These are phyloP conservation scores for Amanita thiersii DNA, from an alignment of 768 basidiomycete species.

Conservation along the genomic window DNA sequence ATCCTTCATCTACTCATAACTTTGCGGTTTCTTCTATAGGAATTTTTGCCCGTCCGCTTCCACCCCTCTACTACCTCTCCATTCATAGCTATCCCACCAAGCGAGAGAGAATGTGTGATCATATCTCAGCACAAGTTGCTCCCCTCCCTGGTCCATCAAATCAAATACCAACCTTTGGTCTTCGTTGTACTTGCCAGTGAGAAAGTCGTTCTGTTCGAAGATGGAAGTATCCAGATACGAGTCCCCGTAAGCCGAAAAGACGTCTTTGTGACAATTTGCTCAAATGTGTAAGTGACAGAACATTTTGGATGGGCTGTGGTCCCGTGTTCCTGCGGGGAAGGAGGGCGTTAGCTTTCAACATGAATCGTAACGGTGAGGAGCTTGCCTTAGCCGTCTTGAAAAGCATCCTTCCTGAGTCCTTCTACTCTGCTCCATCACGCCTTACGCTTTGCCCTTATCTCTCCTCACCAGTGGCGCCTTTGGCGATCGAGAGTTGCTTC, in stretches of 20 bases:
- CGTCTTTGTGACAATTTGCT: conserved; percentile 78
- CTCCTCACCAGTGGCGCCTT: conserved; percentile 32
- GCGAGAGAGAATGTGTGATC: conserved; percentile 98
- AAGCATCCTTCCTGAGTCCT: conserved; percentile 65
- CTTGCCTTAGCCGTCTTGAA: conserved; percentile 93
- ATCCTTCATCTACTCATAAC: conserved; percentile 98
- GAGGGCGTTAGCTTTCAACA: too few relatives aligned
- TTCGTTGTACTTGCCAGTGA: conserved; percentile 96
- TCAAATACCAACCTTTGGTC: conserved; percentile 97
- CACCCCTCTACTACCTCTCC: conserved; percentile 40
- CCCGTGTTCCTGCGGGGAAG: conserved; percentile 97
- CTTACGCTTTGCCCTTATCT: conserved; percentile 30
- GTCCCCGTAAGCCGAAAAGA: conserved; percentile 85
- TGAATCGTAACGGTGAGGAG: too few relatives aligned
- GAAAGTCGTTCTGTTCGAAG: conserved; percentile 93
- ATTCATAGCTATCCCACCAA: conserved; percentile 90
- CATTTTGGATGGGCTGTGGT: conserved; percentile 91
- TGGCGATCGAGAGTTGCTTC: conserved; percentile 39
- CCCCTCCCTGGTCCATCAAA: conserved; percentile 94
- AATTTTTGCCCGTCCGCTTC: conserved; percentile 64
- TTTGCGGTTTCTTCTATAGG: conserved; percentile 92
- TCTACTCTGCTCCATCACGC: conserved; percentile 19
- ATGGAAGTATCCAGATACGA: conserved; percentile 95
- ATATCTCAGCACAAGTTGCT: conserved; percentile 89
- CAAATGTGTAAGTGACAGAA: conserved; percentile 86